Conservation (phyloP, 2,329 filamentous ascomycete genomes). For the Neonectria magnoliae region DNA sequence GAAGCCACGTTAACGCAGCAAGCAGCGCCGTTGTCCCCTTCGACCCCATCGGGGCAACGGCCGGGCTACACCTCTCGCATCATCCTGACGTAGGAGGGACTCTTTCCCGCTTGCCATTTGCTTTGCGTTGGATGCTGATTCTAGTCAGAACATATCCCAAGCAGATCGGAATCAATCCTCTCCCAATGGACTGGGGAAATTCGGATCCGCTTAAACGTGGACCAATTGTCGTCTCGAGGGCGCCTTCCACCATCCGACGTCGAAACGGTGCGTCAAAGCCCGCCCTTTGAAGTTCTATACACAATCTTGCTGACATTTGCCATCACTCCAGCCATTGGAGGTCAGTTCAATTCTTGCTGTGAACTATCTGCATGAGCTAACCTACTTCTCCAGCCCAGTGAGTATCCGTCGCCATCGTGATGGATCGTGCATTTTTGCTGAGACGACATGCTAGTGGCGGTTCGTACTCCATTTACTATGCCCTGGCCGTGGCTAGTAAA, state of each 20-base stretch:
- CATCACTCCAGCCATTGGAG: slow-evolving; percentile 62
- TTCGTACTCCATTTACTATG: slow-evolving; percentile 96
- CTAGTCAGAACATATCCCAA: slow-evolving; percentile 80
- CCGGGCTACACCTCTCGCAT: slow-evolving; percentile 64
- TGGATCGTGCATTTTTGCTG: slow-evolving; percentile 12
- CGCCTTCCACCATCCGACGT: slow-evolving; percentile 77
- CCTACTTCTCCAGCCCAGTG: slow-evolving; percentile 46
- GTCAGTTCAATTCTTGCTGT: slow-evolving; percentile 49
- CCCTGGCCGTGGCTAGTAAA: slow-evolving; percentile 89
- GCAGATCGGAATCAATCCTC: slow-evolving; percentile 92
- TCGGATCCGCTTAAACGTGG: slow-evolving; percentile 79
- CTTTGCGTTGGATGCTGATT: slow-evolving; percentile 24
- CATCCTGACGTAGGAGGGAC: slow-evolving; percentile 61
- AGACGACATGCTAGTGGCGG: slow-evolving; percentile 66
- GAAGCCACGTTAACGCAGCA: slow-evolving; percentile 34
- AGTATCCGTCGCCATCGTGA: slow-evolving; percentile 18
- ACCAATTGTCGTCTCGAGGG: slow-evolving; percentile 86
- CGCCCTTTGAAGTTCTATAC: slow-evolving; percentile 15
- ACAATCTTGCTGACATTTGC: slow-evolving; percentile 26
- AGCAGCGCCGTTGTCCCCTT: slow-evolving; percentile 32
- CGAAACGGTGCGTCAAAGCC: slow-evolving; percentile 73
- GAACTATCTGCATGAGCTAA: slow-evolving; percentile 33
- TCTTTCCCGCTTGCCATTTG: slow-evolving; percentile 10
- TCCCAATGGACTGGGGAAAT: slow-evolving; percentile 88
- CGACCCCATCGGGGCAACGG: slow-evolving; percentile 49